Base-by-base conservation (phyloP, 805 yeast genomes). In the Yarrowia phangngaensis region DNA sequence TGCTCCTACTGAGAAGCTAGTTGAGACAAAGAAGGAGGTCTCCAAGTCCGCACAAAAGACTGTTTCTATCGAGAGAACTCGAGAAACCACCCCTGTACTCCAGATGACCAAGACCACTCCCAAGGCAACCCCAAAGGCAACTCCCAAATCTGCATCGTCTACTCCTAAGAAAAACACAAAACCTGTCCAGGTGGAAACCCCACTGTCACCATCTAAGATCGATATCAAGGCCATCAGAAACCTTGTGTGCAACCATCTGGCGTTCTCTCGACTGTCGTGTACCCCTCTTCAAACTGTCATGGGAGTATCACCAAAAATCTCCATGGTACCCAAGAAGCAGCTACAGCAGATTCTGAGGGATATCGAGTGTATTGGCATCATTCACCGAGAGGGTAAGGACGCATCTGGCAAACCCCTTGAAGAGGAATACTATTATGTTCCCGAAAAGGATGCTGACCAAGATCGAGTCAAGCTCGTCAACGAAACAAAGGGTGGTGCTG, bases 331-430 rank as follows among this genome's bases (percentile, higher is more conserved):
- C 32, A 36, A 50, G 43, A 54, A 53, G 22, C 70, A 70, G 51
- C 64, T 78, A 11, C 69, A 76, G 34, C 61, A 62, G 14, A 60
- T 78, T 6, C 69, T 80, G 33, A 64, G 67, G 45, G 61, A 64
- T 33, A 67, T 78, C 28, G 58, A 65, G 4, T 82, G 90, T 58
- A 74, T 90, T 52, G 97, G 97, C n/a, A 82, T 84, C 8, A 89
- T 92, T 53, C 76, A 79, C 59, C 82, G 97, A 64, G 73, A 75
- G 52, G 97, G 97, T 40, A 89, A 88, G 64, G 98, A 92, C 65
- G 97, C 97, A 3, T 94, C 96, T 2, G 98, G 97, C 8, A 87
- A 88, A 64, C 85, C 84, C 3, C 71, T 92, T 54, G 97, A 90
- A 56, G 95, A 87, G 63, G 97, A 92, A 63, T 92, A 86, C 61